A percentile compares a stretch with the other conserved stretches of the same genome.
Evolutionary conservation across 768 basidiomycete genomes (phyloP).

Genomic region (Pleurotus citrinopileatus): DNA sequence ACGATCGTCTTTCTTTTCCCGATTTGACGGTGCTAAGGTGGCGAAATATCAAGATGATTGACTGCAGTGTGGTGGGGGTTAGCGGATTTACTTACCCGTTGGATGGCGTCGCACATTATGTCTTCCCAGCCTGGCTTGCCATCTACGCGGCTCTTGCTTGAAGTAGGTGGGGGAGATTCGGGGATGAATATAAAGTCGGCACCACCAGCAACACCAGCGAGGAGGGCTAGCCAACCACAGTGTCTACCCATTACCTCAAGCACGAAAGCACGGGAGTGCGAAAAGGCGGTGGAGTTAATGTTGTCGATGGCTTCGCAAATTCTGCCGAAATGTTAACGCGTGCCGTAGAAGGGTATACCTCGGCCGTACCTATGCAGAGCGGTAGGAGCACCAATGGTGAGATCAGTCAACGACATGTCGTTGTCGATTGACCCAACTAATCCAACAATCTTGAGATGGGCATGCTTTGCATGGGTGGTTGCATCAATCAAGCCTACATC

Average conservation of each 20-base stretch:
- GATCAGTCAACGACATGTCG: constrained; percentile 96
- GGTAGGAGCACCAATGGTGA: constrained; percentile 96
- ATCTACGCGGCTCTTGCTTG: constrained; percentile 16
- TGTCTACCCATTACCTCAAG: constrained; percentile 99
- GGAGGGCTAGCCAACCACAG: constrained; percentile 97
- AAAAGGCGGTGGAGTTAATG: constrained; percentile 94
- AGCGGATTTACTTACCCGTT: constrained; percentile 49
- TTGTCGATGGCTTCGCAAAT: constrained; percentile 99
- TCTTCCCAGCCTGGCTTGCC: constrained; percentile 78
- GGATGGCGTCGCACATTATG: constrained; percentile 84
- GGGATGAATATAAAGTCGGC: constrained; percentile 99
- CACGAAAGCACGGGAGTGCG: constrained; percentile 96
- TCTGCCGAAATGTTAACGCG: background rate
- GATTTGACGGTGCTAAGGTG: constrained; percentile 75
- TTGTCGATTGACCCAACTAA: constrained; percentile 99
- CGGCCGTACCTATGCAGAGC: constrained; percentile 68
- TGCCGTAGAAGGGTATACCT: background rate
- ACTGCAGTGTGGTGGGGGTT: background rate
- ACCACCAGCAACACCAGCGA: constrained; percentile 89
- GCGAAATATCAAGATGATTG: background rate
- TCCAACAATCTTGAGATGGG: constrained; percentile 94
- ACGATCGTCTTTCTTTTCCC: constrained; percentile 99
- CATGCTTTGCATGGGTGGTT: constrained; percentile 65
- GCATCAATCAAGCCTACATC: constrained; percentile 66
- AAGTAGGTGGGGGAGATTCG: constrained; percentile 71